phyloP scores from a whole-genome alignment of 1,284 basidiomycete species.

The Rhodotorula sp. region DNA sequence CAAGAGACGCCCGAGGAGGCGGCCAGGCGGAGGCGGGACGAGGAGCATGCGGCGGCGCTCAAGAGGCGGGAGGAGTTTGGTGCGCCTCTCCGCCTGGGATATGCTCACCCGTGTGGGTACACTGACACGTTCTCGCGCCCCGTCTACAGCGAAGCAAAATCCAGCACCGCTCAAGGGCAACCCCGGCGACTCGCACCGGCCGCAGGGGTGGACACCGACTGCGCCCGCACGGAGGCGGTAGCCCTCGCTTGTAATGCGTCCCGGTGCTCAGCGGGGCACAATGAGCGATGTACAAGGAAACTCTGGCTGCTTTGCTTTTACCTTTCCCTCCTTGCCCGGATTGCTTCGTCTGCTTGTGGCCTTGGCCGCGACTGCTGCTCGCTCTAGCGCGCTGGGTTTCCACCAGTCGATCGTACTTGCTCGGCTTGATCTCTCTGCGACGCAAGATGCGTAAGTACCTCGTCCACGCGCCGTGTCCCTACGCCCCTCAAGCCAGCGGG shows the following conservation, averaged over 20 bases:
- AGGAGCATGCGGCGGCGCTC: constrained; percentile 20
- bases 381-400: no score
- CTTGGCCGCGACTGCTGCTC: no score
- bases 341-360: no score
- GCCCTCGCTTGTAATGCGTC: neutral
- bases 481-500: constrained; percentile 20
- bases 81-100: neutral
- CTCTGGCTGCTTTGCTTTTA: no score
- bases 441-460: no score
- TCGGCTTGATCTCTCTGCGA: no score
- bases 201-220: constrained; percentile 22
- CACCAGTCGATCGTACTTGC: no score
- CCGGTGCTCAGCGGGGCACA: neutral
- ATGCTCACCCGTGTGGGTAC: no score
- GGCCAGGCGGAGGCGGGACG: constrained; percentile 9
- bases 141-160: constrained; percentile 10
- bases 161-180: constrained; percentile 17
- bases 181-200: constrained; percentile 19
- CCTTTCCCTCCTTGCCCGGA: no score
- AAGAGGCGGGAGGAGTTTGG: constrained; percentile 30
- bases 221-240: constrained; percentile 5
- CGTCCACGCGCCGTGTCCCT: no score
- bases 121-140: neutral
- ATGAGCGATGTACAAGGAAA: neutral
- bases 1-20: neutral